Conservation (phyloP, 2,329 filamentous ascomycete genomes). For the Coniella vitis region DNA sequence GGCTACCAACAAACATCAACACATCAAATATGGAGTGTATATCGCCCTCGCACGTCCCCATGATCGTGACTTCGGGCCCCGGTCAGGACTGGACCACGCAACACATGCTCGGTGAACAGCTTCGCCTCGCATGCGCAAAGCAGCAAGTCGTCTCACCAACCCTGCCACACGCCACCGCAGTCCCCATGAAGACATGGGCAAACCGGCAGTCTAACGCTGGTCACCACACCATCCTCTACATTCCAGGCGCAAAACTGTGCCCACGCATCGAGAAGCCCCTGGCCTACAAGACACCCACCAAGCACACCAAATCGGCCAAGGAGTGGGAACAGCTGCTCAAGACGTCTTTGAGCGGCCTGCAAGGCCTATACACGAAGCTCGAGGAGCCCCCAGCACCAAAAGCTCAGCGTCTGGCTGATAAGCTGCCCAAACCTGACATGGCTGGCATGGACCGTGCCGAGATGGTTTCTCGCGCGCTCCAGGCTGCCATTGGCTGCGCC, state of each 20-base stretch:
- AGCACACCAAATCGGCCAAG: constrained; percentile 1
- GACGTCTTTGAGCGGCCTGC: constrained; percentile 5
- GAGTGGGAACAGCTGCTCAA: constrained; percentile 12
- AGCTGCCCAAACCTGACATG: constrained; percentile 1
- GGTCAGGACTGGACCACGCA: constrained; percentile 12
- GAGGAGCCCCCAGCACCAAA: not conserved
- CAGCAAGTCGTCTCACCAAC: not conserved
- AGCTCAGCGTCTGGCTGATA: not conserved
- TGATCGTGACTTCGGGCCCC: constrained; percentile 11
- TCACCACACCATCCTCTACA: not conserved
- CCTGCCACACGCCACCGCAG: not conserved
- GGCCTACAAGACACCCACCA: not conserved
- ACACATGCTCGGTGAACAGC: constrained; percentile 9
- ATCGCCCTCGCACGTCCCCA: constrained; percentile 4
- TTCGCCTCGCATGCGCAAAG: constrained; percentile 5
- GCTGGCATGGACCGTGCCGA: not conserved
- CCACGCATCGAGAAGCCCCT: constrained; percentile 2
- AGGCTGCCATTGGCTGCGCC: constrained; percentile 11
- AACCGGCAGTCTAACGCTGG: not conserved
- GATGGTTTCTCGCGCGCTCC: constrained; percentile 10
- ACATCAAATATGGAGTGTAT: constrained; percentile 12
- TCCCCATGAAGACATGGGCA: constrained; percentile 8
- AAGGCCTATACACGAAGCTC: constrained; percentile 8
- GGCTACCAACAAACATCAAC: not conserved
- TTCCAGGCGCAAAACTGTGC: not conserved